Conservation (phyloP, 192 early-diverging fungal species). For the Coemansia sp. region DNA sequence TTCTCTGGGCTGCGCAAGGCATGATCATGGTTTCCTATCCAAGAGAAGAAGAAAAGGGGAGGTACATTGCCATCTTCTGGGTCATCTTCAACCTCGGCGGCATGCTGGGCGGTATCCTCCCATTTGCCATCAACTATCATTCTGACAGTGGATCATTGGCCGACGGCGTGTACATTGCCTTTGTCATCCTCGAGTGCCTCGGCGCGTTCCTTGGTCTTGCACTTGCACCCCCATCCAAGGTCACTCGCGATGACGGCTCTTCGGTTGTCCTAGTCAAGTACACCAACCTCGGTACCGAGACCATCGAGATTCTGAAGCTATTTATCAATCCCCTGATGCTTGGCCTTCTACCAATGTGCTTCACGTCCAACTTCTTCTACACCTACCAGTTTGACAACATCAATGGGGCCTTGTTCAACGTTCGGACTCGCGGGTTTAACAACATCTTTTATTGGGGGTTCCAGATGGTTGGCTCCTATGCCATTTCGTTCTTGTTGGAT, state of each 20-base stretch:
- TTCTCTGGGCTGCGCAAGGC: conserved; percentile 76
- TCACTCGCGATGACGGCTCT: conserved; percentile 68
- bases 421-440: conserved; percentile 76
- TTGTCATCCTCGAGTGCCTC: conserved; percentile 71
- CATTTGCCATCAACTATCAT: conserved; percentile 70
- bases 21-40: conserved; percentile 89
- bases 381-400: conserved; percentile 75
- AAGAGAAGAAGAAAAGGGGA: conserved; percentile 75
- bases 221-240: conserved; percentile 63
- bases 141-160: conserved; percentile 29
- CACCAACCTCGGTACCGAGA: conserved; percentile 61
- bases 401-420: conserved; percentile 69
- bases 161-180: conserved; percentile 75
- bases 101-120: conserved; percentile 73
- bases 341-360: conserved; percentile 70
- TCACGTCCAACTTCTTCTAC: conserved; percentile 86
- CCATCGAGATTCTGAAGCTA: conserved; percentile 67
- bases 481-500: conserved; percentile 69
- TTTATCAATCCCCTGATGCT: conserved; percentile 75
- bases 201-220: conserved; percentile 62
- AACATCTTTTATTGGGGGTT: conserved; percentile 79
- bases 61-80: conserved; percentile 85
- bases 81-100: conserved; percentile 84
- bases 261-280: conserved; percentile 66
- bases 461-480: conserved; percentile 72